Evolutionary conservation across 2,329 filamentous ascomycete genomes (phyloP).

Genomic region (Penicillium sp.): DNA sequence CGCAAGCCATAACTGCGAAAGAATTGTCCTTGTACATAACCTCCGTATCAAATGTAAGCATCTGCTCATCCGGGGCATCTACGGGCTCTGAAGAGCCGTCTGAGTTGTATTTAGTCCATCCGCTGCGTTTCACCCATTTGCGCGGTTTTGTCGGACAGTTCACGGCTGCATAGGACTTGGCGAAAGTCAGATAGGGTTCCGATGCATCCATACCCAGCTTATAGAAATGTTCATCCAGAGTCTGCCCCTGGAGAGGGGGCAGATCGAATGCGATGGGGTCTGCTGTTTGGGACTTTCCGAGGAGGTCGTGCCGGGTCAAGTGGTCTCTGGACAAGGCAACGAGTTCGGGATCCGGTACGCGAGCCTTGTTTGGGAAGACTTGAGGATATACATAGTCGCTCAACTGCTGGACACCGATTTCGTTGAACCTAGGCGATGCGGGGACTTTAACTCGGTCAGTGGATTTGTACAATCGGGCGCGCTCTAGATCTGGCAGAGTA

Average conservation of each 20-base stretch:
- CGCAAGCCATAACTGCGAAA: slow-evolving; percentile 96
- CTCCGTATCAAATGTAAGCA: slow-evolving; percentile 93
- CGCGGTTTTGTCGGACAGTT: slow-evolving; percentile 61
- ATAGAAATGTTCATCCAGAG: slow-evolving; percentile 91
- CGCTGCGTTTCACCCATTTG: slow-evolving; percentile 75
- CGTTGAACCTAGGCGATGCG: slow-evolving; percentile 71
- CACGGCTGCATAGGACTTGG: slow-evolving; percentile 69
- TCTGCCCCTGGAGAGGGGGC: slow-evolving; percentile 72
- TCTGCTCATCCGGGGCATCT: slow-evolving; percentile 72
- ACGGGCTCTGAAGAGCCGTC: slow-evolving; percentile 73
- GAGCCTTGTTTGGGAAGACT: slow-evolving; percentile 64
- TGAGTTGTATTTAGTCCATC: slow-evolving; percentile 88
- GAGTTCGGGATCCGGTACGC: slow-evolving; percentile 65
- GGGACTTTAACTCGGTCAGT: slow-evolving; percentile 29
- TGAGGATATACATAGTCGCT: slow-evolving; percentile 80
- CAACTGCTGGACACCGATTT: slow-evolving; percentile 91
- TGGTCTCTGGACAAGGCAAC: slow-evolving; percentile 80
- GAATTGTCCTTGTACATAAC: slow-evolving; percentile 92
- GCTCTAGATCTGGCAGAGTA: not conserved
- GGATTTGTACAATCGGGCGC: not conserved
- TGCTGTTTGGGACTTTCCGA: slow-evolving; percentile 84
- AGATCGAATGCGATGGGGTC: slow-evolving; percentile 82
- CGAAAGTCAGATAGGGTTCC: slow-evolving; percentile 74
- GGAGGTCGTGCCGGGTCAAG: slow-evolving; percentile 76
- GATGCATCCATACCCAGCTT: slow-evolving; percentile 82